Conservation (phyloP, 2,329 filamentous ascomycete species). For the Chrysoporthe cubensis region DNA sequence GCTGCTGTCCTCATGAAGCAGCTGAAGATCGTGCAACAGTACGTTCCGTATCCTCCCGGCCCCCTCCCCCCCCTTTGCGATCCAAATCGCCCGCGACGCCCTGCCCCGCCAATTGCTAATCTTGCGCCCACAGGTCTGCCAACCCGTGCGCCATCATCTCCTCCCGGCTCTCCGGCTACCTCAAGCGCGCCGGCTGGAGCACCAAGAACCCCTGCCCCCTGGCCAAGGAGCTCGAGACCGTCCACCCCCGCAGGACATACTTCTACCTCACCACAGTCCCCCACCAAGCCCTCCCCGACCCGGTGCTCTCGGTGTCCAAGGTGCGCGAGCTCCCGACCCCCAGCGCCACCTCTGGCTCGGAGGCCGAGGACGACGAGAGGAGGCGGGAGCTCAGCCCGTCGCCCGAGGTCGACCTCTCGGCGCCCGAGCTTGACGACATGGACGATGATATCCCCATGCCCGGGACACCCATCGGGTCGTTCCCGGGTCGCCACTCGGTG, state of each 20-base stretch:
- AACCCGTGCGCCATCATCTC: conserved; percentile 96
- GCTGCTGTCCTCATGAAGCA: conserved; percentile 76
- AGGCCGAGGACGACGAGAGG: conserved; percentile 68
- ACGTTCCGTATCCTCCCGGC: conserved; percentile 48
- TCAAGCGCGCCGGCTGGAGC: conserved; percentile 84
- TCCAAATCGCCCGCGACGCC: conserved; percentile 11
- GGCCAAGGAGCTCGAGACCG: conserved; percentile 88
- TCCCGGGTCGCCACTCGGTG: conserved; percentile 49
- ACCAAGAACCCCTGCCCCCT: conserved; percentile 81
- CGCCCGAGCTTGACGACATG: conserved; percentile 79
- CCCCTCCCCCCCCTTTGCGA: conserved; percentile 28
- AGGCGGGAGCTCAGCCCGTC: conserved; percentile 80
- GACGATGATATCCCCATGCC: conserved; percentile 64
- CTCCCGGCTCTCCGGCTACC: conserved; percentile 84
- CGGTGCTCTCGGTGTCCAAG: conserved; percentile 51
- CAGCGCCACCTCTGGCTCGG: conserved; percentile 66
- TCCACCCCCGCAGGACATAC: conserved; percentile 93
- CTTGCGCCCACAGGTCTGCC: conserved; percentile 69
- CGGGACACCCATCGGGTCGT: conserved; percentile 65
- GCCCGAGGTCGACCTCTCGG: conserved; percentile 89
- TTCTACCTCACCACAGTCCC: conserved; percentile 92
- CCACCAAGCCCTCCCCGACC: conserved; percentile 78
- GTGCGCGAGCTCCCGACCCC: conserved; percentile 76
- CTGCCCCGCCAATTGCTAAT: conserved; percentile 36
- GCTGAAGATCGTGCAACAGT: conserved; percentile 90